Evolutionary conservation across 441 rosid genomes (phyloP).

Genomic region (Populus hybrid): DNA sequence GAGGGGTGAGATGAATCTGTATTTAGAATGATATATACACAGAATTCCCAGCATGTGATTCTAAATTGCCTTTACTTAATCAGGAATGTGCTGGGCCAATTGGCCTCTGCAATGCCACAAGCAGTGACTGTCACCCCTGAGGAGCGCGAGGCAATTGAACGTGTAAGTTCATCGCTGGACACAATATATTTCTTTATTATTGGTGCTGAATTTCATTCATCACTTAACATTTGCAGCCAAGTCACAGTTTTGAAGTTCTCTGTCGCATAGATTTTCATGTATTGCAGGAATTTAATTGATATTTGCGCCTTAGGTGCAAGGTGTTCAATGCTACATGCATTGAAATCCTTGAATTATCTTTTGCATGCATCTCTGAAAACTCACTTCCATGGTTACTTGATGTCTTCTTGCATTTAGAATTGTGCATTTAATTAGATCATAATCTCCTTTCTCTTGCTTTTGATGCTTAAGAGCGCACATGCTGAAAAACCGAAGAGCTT

Average conservation of each 20-base stretch:
- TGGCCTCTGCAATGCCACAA: conserved; percentile 41
- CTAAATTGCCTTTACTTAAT: conserved; percentile 7
- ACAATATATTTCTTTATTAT: neutral
- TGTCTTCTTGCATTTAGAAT: neutral
- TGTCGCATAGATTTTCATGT: neutral
- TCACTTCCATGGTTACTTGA: neutral
- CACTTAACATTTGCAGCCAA: neutral
- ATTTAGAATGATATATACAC: neutral
- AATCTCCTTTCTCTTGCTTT: neutral
- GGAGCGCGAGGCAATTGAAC: conserved; percentile 50
- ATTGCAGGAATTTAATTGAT: neutral
- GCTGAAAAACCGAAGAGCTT: neutral
- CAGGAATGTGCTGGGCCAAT: conserved; percentile 36
- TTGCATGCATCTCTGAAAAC: neutral
- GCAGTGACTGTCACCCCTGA: conserved; percentile 44
- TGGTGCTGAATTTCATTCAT: neutral
- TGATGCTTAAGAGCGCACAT: neutral
- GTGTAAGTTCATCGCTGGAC: conserved; percentile 22
- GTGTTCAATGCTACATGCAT: neutral
- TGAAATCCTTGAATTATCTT: neutral
- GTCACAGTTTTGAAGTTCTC: neutral
- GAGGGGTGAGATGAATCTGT: conserved; percentile 52
- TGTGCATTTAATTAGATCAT: neutral
- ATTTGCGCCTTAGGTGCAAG: neutral
- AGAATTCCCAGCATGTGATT: neutral